Conservation (phyloP, 768 basidiomycete genomes). For the Termitomyces sp. region DNA sequence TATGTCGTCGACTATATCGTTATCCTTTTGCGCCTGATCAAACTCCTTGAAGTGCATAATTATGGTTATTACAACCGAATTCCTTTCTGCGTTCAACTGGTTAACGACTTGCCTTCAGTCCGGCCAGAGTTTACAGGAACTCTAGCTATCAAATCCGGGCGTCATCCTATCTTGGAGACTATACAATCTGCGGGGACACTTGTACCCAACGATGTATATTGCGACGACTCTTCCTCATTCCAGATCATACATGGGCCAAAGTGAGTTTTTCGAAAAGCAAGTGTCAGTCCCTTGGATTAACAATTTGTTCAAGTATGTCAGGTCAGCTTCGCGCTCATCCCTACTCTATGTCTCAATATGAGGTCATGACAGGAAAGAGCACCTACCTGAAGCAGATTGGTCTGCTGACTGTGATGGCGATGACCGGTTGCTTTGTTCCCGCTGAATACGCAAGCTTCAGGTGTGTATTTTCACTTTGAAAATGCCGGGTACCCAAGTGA, state of each 20-base stretch:
- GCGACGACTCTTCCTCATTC: conserved; percentile 79
- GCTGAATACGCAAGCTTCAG: conserved; percentile 91
- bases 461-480: conserved; percentile 26
- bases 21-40: neutral
- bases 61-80: conserved; percentile 31
- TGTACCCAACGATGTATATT: conserved; percentile 89
- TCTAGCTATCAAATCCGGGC: conserved; percentile 82
- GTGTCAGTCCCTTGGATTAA: neutral
- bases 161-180: conserved; percentile 85
- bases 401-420: conserved; percentile 79
- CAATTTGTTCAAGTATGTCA: conserved; percentile 36
- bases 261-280: conserved; percentile 37
- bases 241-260: conserved; percentile 93
- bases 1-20: conserved; percentile 33
- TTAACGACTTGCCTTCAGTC: conserved; percentile 38
- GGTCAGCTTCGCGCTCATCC: conserved; percentile 22
- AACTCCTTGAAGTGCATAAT: conserved; percentile 36
- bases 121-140: conserved; percentile 92
- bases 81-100: neutral
- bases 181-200: conserved; percentile 64
- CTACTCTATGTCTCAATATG: neutral
- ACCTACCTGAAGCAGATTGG: conserved; percentile 90
- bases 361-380: conserved; percentile 65
- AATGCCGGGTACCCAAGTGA: neutral
- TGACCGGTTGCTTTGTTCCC: conserved; percentile 90